phyloP scores from a whole-genome alignment of 78 protist species.

The Dictyostelium capitatum region DNA sequence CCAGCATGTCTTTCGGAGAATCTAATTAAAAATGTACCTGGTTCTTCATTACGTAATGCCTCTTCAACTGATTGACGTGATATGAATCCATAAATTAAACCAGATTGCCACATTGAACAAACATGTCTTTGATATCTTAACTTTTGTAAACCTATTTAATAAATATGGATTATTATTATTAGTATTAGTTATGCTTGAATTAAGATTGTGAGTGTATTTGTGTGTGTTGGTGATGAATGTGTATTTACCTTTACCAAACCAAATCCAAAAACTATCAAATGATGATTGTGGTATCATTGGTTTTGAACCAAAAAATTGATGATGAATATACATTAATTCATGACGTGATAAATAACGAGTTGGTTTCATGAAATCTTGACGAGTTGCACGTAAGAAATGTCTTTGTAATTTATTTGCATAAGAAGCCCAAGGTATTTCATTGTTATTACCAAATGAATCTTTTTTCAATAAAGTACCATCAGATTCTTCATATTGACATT shows the following conservation, averaged over 20 bases:
- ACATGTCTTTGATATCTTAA: slow-evolving; percentile 84
- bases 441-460: slow-evolving; percentile 78
- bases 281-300: slow-evolving; percentile 48
- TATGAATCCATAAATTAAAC: slow-evolving; percentile 83
- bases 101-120: slow-evolving; percentile 82
- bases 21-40: slow-evolving; percentile 85
- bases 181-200: too few species aligned
- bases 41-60: slow-evolving; percentile 67
- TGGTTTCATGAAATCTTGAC: slow-evolving; percentile 84
- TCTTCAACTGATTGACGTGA: slow-evolving; percentile 73
- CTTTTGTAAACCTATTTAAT: slow-evolving; percentile 84
- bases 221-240: too few species aligned
- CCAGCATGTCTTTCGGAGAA: slow-evolving; percentile 85
- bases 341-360: slow-evolving; percentile 78
- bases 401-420: slow-evolving; percentile 82
- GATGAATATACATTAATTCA: slow-evolving; percentile 75
- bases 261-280: slow-evolving; percentile 85
- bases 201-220: too few species aligned
- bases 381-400: slow-evolving; percentile 85
- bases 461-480: slow-evolving; percentile 74
- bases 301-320: slow-evolving; percentile 77
- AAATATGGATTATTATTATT: too few species aligned
- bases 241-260: slow-evolving; percentile 89
- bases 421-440: slow-evolving; percentile 79
- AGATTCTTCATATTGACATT: slow-evolving; percentile 81